These are phyloP conservation scores for Hyphopichia homilentoma DNA, from an alignment of 805 yeast genomes.

Conservation along the genomic window DNA sequence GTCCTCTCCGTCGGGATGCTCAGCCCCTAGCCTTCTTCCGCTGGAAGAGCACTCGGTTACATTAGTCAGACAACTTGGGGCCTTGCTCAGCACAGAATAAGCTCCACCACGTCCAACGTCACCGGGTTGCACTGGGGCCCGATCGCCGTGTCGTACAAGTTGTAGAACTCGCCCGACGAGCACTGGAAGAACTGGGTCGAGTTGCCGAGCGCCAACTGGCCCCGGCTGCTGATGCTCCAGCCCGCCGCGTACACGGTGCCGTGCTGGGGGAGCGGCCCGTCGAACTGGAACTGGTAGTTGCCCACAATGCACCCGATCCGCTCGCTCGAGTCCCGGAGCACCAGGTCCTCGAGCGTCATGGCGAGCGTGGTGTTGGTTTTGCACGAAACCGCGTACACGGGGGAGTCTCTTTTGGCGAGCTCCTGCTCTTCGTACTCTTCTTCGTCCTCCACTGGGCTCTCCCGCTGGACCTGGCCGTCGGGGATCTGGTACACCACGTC, in stretches of 20 bases:
- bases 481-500: slow-evolving; percentile 19
- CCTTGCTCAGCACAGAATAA: slow-evolving; percentile 22
- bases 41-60: no score
- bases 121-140: slow-evolving; percentile 36
- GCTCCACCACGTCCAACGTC: slow-evolving; percentile 32
- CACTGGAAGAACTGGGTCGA: slow-evolving; percentile 34
- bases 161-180: slow-evolving; percentile 37
- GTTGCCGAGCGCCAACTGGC: slow-evolving; percentile 31
- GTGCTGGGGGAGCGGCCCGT: slow-evolving; percentile 38
- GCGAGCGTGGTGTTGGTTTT: slow-evolving; percentile 18
- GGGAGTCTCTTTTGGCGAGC: slow-evolving; percentile 12
- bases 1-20: no score
- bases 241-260: slow-evolving; percentile 37
- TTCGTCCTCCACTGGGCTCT: slow-evolving; percentile 2
- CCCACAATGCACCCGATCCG: slow-evolving; percentile 37
- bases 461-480: slow-evolving; percentile 29
- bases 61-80: no score
- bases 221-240: slow-evolving; percentile 32
- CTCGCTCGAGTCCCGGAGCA: slow-evolving; percentile 26
- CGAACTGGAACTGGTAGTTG: slow-evolving; percentile 38
- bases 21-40: no score
- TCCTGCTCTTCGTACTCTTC: slow-evolving; percentile 5
- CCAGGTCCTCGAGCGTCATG: slow-evolving; percentile 26
- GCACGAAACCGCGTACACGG: slow-evolving; percentile 28
- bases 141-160: slow-evolving; percentile 31